Percentiles rank a stretch among this genome's conserved stretches.
These are phyloP conservation scores for Globisporangium viniferum DNA, from an alignment of 352 stramenopile genomes.

Conservation along the genomic window DNA sequence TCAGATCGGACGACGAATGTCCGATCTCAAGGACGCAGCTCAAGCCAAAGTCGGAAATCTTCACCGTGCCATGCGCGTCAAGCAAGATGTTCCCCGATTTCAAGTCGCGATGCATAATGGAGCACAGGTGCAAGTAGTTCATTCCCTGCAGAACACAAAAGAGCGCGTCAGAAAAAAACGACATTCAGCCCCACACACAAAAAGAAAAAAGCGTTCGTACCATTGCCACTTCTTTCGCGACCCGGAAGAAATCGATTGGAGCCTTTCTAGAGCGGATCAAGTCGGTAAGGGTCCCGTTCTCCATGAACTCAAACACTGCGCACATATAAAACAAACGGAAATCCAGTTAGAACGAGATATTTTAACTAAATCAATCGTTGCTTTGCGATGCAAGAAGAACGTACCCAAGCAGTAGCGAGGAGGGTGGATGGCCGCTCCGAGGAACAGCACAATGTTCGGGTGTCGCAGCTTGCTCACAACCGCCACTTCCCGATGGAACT, in stretches of 20 bases:
- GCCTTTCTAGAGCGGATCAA: slow-evolving; percentile 66
- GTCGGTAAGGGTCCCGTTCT: slow-evolving; percentile 82
- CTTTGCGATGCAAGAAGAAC: background rate
- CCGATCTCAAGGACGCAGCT: slow-evolving; percentile 83
- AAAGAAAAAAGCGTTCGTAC: slow-evolving; percentile 19
- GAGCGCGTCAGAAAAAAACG: background rate
- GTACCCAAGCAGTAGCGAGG: slow-evolving; percentile 80
- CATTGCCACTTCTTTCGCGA: slow-evolving; percentile 78
- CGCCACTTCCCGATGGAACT: slow-evolving; percentile 83
- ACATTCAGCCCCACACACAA: background rate
- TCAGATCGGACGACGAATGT: slow-evolving; percentile 66
- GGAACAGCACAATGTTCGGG: slow-evolving; percentile 85
- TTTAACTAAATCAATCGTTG: background rate
- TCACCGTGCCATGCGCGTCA: slow-evolving; percentile 75
- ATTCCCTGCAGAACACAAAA: slow-evolving; percentile 58
- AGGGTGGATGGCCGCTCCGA: slow-evolving; percentile 72
- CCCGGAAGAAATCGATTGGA: slow-evolving; percentile 79
- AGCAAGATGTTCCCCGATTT: slow-evolving; percentile 95
- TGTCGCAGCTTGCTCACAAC: slow-evolving; percentile 84
- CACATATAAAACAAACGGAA: background rate
- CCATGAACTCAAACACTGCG: slow-evolving; percentile 86
- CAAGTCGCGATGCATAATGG: slow-evolving; percentile 94
- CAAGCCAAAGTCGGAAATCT: slow-evolving; percentile 88
- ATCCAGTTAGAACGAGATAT: background rate
- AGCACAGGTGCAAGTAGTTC: slow-evolving; percentile 93